Evolutionary conservation across 352 stramenopile species (phyloP).

Genomic region (Aphanomyces astaci): DNA sequence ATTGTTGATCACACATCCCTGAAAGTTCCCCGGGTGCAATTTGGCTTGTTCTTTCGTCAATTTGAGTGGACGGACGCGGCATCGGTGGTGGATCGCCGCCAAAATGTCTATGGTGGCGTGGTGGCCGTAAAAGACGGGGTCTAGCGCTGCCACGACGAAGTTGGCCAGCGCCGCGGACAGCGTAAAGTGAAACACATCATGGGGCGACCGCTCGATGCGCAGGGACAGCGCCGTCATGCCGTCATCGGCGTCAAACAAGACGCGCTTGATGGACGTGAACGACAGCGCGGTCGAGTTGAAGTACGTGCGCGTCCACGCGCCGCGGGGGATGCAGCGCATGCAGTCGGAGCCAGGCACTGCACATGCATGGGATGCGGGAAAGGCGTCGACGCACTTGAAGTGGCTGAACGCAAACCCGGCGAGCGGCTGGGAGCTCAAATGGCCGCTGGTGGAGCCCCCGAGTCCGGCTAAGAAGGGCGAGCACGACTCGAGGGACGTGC

Average conservation of each 20-base stretch:
- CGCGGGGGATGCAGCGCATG: conserved; percentile 14
- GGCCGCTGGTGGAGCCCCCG: not conserved
- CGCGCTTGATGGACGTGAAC: conserved; percentile 2
- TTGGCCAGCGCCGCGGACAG: not conserved
- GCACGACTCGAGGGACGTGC: conserved; percentile 1
- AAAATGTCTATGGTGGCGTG: conserved; percentile 54
- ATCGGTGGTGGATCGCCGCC: conserved; percentile 56
- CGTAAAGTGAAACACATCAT: conserved; percentile 15
- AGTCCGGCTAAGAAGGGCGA: not conserved
- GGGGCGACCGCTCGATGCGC: conserved; percentile 1
- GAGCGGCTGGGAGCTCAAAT: conserved; percentile 19
- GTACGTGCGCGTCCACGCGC: not conserved
- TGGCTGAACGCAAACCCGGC: not conserved
- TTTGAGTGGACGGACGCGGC: conserved; percentile 29
- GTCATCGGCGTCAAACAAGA: not conserved
- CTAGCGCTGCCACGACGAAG: not conserved
- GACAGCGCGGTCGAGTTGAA: conserved; percentile 3
- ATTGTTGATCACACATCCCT: conserved; percentile 23
- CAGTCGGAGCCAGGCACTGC: not conserved
- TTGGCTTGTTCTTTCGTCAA: conserved; percentile 36
- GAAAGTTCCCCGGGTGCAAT: conserved; percentile 39
- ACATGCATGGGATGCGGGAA: not conserved
- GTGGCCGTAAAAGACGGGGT: conserved; percentile 22
- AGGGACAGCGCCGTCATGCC: not conserved
- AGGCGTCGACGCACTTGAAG: not conserved